Evolutionary conservation across 2,329 filamentous ascomycete genomes (phyloP), one percentile per base, ranked within the genome.

Genomic region (Aspergillus sp.): DNA sequence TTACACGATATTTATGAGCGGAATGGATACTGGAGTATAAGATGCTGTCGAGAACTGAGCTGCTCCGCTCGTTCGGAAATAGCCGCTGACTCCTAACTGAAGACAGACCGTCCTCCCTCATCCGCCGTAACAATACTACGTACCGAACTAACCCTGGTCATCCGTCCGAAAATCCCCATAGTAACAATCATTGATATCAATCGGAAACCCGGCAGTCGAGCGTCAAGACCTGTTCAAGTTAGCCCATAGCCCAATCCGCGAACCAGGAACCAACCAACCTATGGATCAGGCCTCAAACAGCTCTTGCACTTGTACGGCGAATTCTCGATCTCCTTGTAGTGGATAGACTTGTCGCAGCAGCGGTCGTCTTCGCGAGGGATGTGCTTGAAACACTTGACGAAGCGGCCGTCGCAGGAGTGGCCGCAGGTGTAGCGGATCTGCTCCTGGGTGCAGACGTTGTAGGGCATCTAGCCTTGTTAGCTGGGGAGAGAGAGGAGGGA

Each of bases 381-480:
- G 13, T 44, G 41, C 1, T 33, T 34, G 5, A 8, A 28, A 16
- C 39, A 44, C 25, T 44, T 44, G 22, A 44, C 29, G 14, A 44
- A 44, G 24, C 42, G 39, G n/a, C 41, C 41, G 2, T 40, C 39
- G 4, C 28, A 22, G 7, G 39, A 37, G 25, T 44, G 41, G 12
- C 41, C 39, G 13, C 41, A 44, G 13, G 25, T 19, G 34, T 44
- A 44, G 8, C 40, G 33, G 16, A 42, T 33, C 26, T 44, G 41
- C 1, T 40, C 13, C 26, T 42, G 30, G 3, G 29, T 34, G 20
- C 41, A 42, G n/a, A 22, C 19, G 10, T 5, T 10, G 19, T 22
- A 22, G 19, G 19, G 19, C 19, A 22, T 22, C 19, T 22, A 10
- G n/a, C 5, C 6, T 22, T 22, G 10, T 22, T 22, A 22, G 19